A percentile compares a stretch with the other conserved stretches of the same genome.
Evolutionary conservation across 441 rosid genomes (phyloP).

Genomic region (Brassica hybrid): DNA sequence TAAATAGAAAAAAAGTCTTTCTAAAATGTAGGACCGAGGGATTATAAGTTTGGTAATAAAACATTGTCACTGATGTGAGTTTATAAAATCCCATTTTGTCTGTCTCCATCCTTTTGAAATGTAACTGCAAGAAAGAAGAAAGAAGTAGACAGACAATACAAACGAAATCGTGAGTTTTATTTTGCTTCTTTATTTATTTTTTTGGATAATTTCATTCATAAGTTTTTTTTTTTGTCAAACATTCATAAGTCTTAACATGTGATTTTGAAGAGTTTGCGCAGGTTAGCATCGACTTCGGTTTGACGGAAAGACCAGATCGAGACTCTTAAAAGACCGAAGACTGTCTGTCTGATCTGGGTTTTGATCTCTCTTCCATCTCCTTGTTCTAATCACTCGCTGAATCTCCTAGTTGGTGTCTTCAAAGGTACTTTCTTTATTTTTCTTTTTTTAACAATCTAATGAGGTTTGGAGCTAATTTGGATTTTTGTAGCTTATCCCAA

Average conservation of each 20-base stretch:
- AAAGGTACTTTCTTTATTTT: conserved; percentile 14
- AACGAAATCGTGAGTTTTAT: conserved; percentile 18
- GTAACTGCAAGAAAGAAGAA: conserved; percentile 6
- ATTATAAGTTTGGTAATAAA: conserved; percentile 22
- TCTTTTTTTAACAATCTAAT: neutral
- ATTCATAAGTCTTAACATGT: neutral
- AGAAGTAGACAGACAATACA: conserved; percentile 1
- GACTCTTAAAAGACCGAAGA: conserved; percentile 21
- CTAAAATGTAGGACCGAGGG: conserved; percentile 23
- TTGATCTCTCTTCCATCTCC: neutral
- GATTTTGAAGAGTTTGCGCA: conserved; percentile 13
- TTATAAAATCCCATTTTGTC: conserved; percentile 2
- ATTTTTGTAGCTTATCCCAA: neutral
- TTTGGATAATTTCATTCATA: neutral
- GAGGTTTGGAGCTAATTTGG: neutral
- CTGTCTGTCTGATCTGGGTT: conserved; percentile 7
- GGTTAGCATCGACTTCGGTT: conserved; percentile 19
- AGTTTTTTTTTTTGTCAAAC: no score
- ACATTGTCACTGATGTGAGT: conserved; percentile 1
- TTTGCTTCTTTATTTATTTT: neutral
- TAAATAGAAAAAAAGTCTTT: neutral
- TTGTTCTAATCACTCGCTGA: neutral
- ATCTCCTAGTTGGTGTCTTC: neutral
- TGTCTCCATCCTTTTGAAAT: conserved; percentile 17
- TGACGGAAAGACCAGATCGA: conserved; percentile 26